Base-by-base conservation (phyloP, 169 alveolate genomes). In the Plasmodium adleri region DNA sequence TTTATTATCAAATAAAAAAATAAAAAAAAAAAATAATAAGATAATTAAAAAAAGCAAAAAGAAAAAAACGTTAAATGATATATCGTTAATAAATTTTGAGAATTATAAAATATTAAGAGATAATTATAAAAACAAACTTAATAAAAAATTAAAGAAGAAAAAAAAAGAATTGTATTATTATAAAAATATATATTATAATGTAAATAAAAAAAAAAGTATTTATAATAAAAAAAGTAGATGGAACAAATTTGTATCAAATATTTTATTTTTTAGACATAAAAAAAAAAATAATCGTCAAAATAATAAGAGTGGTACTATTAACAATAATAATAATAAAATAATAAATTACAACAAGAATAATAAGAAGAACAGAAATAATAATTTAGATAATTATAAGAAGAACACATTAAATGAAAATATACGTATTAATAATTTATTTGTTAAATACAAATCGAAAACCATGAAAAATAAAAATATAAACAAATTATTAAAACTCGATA, bases 391-490 rank as follows among this genome's bases (percentile, higher is more conserved):
- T 4, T 1, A 54, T 39, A 17, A 28, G 7, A 66, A 70, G 20
- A 24, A 28, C 12, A 28, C 15, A 0, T 1, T 15, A 24, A 67
- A 10, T 50, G 60, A 58, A 3, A 60, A 72, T 17, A 63, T 22
- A 15, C 12, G 45, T 67, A 63, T 67, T 1, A 58, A 67, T 15
- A 68, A 83, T 32, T 66, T 83, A 39, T 83, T 56, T 60, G 63
- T 83, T 17, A 83, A 68, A n/a, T 72, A 60, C 22, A 8, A 68
- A 26, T 45, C 85, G 15, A 83, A 72, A 54, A 15, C 13, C 17
- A 58, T 83, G 0, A 54, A 68, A 56, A 67, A 83, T 17, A 83
- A 39, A 12, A 60, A n/a, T 63, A 24, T 83, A 43, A 54, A 83
- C 56, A 43, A 45, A 43, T 17, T 83, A 8, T 63, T 83, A 28